These are phyloP conservation scores for Botrytis aclada DNA, from an alignment of 2,329 filamentous ascomycete species.

Conservation along the genomic window DNA sequence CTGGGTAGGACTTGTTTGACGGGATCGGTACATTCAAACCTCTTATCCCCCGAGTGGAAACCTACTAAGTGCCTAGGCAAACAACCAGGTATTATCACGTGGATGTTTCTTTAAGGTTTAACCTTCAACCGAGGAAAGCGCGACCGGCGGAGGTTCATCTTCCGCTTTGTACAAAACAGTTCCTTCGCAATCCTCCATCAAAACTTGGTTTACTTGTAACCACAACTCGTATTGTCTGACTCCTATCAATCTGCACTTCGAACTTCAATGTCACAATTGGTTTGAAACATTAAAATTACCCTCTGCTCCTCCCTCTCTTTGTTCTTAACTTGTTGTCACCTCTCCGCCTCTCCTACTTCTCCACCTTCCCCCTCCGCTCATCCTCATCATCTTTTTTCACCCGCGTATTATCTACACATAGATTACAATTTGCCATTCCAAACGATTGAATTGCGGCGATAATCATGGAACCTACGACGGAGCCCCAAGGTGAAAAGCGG, in stretches of 20 bases:
- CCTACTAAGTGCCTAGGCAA: neutral
- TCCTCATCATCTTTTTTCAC: neutral
- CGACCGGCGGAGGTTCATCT: neutral
- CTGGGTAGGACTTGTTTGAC: neutral
- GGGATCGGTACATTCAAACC: neutral
- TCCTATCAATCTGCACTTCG: neutral
- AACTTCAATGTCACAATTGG: neutral
- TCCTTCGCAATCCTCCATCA: neutral
- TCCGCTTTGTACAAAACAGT: conserved; percentile 1
- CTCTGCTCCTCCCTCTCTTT: neutral
- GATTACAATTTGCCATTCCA: neutral
- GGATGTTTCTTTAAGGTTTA: neutral
- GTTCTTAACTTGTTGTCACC: neutral
- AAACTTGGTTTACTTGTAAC: neutral
- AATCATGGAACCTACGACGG: neutral
- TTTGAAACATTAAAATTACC: neutral
- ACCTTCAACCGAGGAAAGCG: conserved; percentile 3
- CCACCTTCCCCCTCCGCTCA: conserved; percentile 4
- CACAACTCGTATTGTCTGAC: neutral
- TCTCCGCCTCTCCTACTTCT: conserved; percentile 12
- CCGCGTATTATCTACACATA: neutral
- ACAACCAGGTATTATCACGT: neutral
- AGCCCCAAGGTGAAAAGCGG: conserved; percentile 26
- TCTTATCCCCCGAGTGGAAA: neutral
- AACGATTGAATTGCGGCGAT: neutral